Conservation (phyloP, 345 rosid species). For the Psidium guajava region DNA sequence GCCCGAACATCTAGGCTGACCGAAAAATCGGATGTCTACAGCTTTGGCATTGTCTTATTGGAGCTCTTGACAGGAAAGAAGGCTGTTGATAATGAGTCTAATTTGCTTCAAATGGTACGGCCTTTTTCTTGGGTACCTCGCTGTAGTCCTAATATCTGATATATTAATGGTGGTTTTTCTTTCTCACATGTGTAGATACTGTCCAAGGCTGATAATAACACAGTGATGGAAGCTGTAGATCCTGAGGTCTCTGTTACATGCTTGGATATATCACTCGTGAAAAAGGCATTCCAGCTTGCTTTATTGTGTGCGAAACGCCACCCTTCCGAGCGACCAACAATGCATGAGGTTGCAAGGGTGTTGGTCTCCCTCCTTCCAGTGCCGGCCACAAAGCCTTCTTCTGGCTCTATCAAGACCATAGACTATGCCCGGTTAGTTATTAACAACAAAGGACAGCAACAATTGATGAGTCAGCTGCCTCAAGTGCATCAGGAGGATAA, state of each 20-base stretch:
- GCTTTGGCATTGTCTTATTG: slow-evolving; percentile 89
- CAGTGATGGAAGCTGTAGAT: slow-evolving; percentile 90
- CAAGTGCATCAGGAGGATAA: slow-evolving; percentile 16
- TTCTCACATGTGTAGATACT: slow-evolving; percentile 31
- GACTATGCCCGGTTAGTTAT: slow-evolving; percentile 39
- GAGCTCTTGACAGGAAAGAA: slow-evolving; percentile 95
- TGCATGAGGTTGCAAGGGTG: slow-evolving; percentile 81
- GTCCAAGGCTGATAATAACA: slow-evolving; percentile 60
- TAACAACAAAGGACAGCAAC: slow-evolving; percentile 26
- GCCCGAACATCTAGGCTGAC: slow-evolving; percentile 75
- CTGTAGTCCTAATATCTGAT: neutral
- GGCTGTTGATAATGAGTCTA: slow-evolving; percentile 85
- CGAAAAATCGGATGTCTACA: slow-evolving; percentile 90
- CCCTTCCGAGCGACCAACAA: slow-evolving; percentile 75
- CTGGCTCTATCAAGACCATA: slow-evolving; percentile 16
- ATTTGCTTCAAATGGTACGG: slow-evolving; percentile 85
- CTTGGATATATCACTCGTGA: slow-evolving; percentile 43
- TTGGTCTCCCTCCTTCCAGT: slow-evolving; percentile 57
- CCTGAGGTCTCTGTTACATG: slow-evolving; percentile 85
- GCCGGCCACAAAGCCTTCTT: slow-evolving; percentile 21
- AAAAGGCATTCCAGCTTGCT: slow-evolving; percentile 71
- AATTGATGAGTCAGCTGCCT: slow-evolving; percentile 6
- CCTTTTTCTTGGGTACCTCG: neutral
- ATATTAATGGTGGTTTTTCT: neutral
- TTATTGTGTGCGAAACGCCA: slow-evolving; percentile 63